phyloP scores from a whole-genome alignment of 306 rosid species.

The Gleditsia sinensis region DNA sequence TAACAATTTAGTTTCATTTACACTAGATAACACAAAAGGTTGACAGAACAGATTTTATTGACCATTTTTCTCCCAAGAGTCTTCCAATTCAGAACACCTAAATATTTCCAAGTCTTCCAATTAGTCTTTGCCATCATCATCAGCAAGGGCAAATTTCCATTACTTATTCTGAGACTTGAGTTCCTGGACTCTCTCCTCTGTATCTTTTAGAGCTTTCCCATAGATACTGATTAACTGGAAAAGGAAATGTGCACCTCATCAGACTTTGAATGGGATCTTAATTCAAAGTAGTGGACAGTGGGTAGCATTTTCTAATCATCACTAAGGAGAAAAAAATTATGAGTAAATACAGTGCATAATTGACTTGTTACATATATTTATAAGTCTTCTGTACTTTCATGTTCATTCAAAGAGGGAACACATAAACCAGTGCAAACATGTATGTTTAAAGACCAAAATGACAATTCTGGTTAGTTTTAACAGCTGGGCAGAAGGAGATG shows the following conservation, averaged over 20 bases:
- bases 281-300: background rate
- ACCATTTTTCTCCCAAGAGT: background rate
- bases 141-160: slow-evolving; percentile 1
- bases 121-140: slow-evolving; percentile 25
- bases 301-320: too few species aligned
- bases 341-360: background rate
- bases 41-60: background rate
- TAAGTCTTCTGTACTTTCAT: too few species aligned
- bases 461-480: background rate
- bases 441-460: background rate
- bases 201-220: slow-evolving; percentile 75
- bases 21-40: background rate
- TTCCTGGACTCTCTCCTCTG: slow-evolving; percentile 79
- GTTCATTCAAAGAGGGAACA: background rate
- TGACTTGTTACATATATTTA: background rate
- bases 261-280: background rate
- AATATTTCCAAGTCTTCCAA: too few species aligned
- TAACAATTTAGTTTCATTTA: slow-evolving; percentile 20
- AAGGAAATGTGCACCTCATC: slow-evolving; percentile 16
- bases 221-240: slow-evolving; percentile 71
- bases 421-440: background rate
- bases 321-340: background rate
- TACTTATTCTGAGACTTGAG: slow-evolving; percentile 75
- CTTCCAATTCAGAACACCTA: slow-evolving; percentile 5
- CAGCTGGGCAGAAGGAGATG: slow-evolving; percentile 8